These are phyloP conservation scores for Ogataea ganodermae DNA, from an alignment of 805 yeast genomes.

Conservation along the genomic window DNA sequence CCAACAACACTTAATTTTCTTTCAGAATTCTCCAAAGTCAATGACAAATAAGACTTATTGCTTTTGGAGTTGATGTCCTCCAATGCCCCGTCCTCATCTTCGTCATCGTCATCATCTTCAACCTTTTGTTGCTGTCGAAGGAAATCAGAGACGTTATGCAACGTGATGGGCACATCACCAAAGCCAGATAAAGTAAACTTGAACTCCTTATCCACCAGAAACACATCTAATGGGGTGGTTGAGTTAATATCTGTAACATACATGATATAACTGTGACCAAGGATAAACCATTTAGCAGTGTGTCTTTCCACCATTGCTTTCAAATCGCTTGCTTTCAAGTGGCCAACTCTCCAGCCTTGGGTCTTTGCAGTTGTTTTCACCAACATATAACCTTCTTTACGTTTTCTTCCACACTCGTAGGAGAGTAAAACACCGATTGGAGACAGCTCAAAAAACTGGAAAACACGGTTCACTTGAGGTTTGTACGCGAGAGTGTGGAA, in stretches of 20 bases:
- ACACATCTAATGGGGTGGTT: constrained; percentile 88
- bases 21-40: constrained; percentile 71
- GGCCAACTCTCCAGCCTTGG: constrained; percentile 96
- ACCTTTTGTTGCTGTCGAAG: constrained; percentile 21
- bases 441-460: constrained; percentile 87
- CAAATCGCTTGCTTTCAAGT: constrained; percentile 74
- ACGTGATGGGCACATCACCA: constrained; percentile 29
- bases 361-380: constrained; percentile 81
- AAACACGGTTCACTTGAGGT: constrained; percentile 79
- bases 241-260: constrained; percentile 85
- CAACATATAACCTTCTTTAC: constrained; percentile 86
- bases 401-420: constrained; percentile 76
- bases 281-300: constrained; percentile 87
- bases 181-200: constrained; percentile 53
- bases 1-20: constrained; percentile 75
- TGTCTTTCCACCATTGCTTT: constrained; percentile 89
- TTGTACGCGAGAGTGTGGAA: constrained; percentile 60
- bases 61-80: constrained; percentile 36
- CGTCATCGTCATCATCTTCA: constrained; percentile 39
- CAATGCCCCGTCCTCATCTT: constrained; percentile 38
- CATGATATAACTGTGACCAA: constrained; percentile 80
- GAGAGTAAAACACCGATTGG: constrained; percentile 83
- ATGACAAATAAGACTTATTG: constrained; percentile 52
- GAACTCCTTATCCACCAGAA: constrained; percentile 80
- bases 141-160: constrained; percentile 20